Conservation (phyloP, 352 stramenopile genomes). For the Thraustotheca clavata region DNA sequence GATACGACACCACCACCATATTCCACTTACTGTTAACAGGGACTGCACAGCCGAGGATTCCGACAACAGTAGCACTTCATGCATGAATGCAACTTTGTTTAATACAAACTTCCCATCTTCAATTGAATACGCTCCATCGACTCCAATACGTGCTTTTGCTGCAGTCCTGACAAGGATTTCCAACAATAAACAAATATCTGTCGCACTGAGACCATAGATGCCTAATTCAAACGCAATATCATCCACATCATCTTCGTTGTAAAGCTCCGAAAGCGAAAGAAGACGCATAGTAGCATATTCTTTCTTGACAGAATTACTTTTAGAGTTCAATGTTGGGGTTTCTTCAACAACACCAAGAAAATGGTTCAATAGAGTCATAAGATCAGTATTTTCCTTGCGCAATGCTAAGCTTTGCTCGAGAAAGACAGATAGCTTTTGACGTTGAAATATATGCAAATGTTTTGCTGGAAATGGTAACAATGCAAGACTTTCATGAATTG, state of each 20-base stretch:
- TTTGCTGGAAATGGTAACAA: too few relatives aligned
- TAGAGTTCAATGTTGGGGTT: too few relatives aligned
- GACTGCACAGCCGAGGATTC: background rate
- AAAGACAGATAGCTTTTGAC: too few relatives aligned
- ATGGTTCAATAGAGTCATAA: too few relatives aligned
- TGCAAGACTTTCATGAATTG: too few relatives aligned
- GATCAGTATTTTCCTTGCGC: too few relatives aligned
- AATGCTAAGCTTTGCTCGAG: too few relatives aligned
- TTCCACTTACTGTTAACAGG: background rate
- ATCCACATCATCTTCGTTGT: background rate
- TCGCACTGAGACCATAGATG: background rate
- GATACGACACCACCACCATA: background rate
- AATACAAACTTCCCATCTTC: background rate
- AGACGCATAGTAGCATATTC: too few relatives aligned
- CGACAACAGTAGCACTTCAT: background rate
- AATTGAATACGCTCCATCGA: background rate
- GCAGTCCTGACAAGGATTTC: background rate
- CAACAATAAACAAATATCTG: background rate
- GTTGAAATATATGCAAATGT: too few relatives aligned
- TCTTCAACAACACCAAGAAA: too few relatives aligned
- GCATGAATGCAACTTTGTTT: background rate
- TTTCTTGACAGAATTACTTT: too few relatives aligned
- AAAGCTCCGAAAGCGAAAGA: background rate
- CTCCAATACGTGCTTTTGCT: background rate
- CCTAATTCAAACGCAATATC: constrained; percentile 1